Base-by-base conservation (phyloP, 805 yeast genomes). In the Ogataea kodamae region DNA sequence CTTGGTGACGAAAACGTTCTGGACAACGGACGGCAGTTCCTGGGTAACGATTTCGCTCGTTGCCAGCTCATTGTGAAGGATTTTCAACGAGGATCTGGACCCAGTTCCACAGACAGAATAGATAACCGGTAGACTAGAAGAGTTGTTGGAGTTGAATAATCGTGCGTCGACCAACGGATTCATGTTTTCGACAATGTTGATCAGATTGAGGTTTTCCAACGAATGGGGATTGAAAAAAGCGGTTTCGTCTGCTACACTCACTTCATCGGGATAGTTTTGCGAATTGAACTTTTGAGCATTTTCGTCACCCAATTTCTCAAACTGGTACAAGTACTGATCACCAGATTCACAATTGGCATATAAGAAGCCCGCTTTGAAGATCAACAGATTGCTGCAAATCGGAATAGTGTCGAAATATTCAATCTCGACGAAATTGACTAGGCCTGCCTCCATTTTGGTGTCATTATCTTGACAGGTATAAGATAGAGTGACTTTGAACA, bases 341-440 rank as follows among this genome's bases (percentile, higher is more conserved):
- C 81, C 77, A 37, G 64, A 56, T 37, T 80, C 80, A 6, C 77
- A 62, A 41, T 79, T 78, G 1, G 81, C 82, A 54, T 76, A 84
- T 22, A 90, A 48, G 44, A 77, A 82, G 0, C 97, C 98, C 5
- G 83, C 71, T 43, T 72, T 80, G 42, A 88, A 68, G 25, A 90
- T 74, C 23, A 69, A 63, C 9, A 90, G 47, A 5, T 69, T 53
- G 13, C 66, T 64, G 16, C 83, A 70, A 1, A 70, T 55, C 2
- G 88, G 83, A 21, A 85, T 67, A 0, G 95, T 70, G 51, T 85
- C 96, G 57, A 90, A 89, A 49, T 82, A 88, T 10, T 74, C 65
- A 9, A 82, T 65, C n/a, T 64, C 52, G 7, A 81, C 50, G 2
- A 57, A 47, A 2, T 63, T 62, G 6, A 71, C 68, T 8, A 51